Evolutionary conservation across 345 rosid genomes (phyloP).

Genomic region (Salix arbutifolia): DNA sequence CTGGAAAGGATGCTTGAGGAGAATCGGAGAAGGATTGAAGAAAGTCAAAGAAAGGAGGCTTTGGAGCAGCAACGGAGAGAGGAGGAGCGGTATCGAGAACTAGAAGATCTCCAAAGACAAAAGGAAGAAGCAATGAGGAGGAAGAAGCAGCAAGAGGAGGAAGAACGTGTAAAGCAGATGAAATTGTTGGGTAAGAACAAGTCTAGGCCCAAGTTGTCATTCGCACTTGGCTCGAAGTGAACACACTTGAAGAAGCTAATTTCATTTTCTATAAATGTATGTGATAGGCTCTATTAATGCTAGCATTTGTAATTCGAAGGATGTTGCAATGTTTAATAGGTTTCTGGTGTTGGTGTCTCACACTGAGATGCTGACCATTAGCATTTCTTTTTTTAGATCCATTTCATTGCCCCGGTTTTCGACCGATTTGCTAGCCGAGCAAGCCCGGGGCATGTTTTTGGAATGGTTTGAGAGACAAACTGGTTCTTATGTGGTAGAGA

Average conservation of each 20-base stretch:
- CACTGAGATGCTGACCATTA: not conserved
- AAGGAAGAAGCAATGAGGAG: constrained; percentile 80
- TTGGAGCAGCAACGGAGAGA: constrained; percentile 76
- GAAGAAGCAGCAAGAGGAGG: constrained; percentile 90
- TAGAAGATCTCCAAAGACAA: constrained; percentile 75
- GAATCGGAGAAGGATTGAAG: constrained; percentile 68
- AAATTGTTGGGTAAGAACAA: constrained; percentile 95
- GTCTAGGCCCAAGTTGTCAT: constrained; percentile 83
- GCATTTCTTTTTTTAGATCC: not conserved
- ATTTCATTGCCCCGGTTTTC: not conserved
- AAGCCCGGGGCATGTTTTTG: no score
- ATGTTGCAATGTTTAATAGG: not conserved
- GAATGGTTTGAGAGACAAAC: not conserved
- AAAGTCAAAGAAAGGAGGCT: constrained; percentile 80
- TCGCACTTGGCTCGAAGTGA: constrained; percentile 85
- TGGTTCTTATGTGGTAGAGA: not conserved
- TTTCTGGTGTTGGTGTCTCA: not conserved
- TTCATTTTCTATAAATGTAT: not conserved
- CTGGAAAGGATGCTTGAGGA: constrained; percentile 74
- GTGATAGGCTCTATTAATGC: not conserved
- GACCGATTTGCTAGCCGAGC: not conserved
- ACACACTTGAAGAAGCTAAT: not conserved
- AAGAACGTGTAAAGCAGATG: constrained; percentile 83
- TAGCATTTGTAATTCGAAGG: not conserved
- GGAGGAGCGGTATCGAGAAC: constrained; percentile 76